phyloP scores from a whole-genome alignment of 768 basidiomycete species.

The Rhodosporidiobolus odoratus region DNA sequence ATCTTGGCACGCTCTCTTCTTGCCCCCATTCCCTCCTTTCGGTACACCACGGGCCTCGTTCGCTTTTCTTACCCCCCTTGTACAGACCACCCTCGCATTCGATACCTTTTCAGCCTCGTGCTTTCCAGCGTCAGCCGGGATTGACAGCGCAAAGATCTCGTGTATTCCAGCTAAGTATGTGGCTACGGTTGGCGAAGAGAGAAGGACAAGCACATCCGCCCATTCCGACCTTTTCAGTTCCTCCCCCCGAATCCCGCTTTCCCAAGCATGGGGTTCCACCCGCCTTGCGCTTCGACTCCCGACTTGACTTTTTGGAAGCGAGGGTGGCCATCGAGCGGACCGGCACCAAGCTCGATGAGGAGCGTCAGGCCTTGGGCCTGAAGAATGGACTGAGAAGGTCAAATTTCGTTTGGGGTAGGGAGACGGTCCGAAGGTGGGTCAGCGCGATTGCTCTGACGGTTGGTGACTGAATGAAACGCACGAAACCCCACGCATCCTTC shows the following conservation, averaged over 20 bases:
- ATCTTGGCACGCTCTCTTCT: too few relatives aligned
- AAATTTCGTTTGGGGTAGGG: not conserved
- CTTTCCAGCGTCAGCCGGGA: not conserved
- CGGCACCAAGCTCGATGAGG: slow-evolving; percentile 22
- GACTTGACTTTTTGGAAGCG: not conserved
- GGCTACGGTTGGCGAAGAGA: not conserved
- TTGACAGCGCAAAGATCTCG: too few relatives aligned
- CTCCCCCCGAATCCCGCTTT: not conserved
- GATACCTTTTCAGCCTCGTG: slow-evolving; percentile 6
- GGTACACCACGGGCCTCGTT: not conserved
- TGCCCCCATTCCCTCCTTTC: too few relatives aligned
- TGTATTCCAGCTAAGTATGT: too few relatives aligned
- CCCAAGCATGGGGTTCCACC: slow-evolving; percentile 24
- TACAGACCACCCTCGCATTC: not conserved
- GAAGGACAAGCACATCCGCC: too few relatives aligned
- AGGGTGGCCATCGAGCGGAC: slow-evolving; percentile 8
- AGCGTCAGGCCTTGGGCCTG: slow-evolving; percentile 21
- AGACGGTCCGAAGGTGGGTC: not conserved
- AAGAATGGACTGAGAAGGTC: slow-evolving; percentile 14
- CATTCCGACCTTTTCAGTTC: not conserved
- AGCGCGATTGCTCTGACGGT: not conserved
- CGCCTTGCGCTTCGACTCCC: slow-evolving; percentile 15
- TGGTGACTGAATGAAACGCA: not conserved
- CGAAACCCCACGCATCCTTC: slow-evolving; percentile 3
- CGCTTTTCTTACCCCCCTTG: not conserved